These are phyloP conservation scores for Steccherinum ochraceum DNA, from an alignment of 768 basidiomycete species.

Conservation along the genomic window DNA sequence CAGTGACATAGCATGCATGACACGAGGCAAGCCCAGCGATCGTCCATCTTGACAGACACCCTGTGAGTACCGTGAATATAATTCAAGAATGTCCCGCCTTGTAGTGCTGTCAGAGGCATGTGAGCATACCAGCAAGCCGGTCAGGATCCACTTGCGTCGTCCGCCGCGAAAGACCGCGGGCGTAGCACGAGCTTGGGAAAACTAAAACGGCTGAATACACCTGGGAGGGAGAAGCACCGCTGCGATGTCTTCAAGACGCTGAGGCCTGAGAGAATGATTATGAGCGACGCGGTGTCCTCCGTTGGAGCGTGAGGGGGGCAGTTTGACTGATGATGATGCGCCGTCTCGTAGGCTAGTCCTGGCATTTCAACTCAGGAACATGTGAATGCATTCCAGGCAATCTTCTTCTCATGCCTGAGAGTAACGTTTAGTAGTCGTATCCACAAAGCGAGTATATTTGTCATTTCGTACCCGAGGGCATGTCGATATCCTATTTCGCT, in stretches of 20 bases:
- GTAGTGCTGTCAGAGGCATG: too few relatives aligned
- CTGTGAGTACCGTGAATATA: too few relatives aligned
- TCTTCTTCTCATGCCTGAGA: too few relatives aligned
- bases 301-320: not conserved
- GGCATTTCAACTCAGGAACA: not conserved
- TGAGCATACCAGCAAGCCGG: too few relatives aligned
- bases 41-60: not conserved
- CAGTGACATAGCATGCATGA: too few relatives aligned
- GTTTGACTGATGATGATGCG: not conserved
- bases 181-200: not conserved
- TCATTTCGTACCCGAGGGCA: too few relatives aligned
- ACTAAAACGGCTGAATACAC: not conserved
- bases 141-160: not conserved
- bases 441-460: too few relatives aligned
- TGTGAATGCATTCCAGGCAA: too few relatives aligned
- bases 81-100: not conserved
- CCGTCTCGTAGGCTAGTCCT: not conserved
- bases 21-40: too few relatives aligned
- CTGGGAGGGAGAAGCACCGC: not conserved
- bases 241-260: not conserved
- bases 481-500: too few relatives aligned
- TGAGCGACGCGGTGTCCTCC: not conserved
- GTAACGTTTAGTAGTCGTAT: too few relatives aligned
- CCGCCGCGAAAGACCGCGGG: not conserved
- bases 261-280: not conserved